These are phyloP conservation scores for Euclidium syriacum DNA, from an alignment of 345 rosid species.

Conservation along the genomic window DNA sequence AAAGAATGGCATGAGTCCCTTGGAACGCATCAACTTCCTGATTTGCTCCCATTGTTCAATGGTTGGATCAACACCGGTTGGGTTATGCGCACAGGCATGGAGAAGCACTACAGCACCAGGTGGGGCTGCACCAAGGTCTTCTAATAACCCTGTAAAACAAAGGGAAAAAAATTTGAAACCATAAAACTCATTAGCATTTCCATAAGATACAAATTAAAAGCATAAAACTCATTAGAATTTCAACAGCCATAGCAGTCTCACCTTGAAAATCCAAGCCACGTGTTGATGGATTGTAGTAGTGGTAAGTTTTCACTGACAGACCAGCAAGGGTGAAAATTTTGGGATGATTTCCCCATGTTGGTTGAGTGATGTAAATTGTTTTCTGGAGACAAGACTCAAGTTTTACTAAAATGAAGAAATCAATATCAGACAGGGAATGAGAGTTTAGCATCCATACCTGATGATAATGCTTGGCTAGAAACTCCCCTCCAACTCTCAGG, in stretches of 20 bases:
- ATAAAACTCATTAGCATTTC: not conserved
- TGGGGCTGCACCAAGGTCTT: slow-evolving; percentile 87
- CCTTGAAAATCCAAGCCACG: slow-evolving; percentile 81
- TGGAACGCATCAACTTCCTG: slow-evolving; percentile 69
- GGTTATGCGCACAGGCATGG: slow-evolving; percentile 99
- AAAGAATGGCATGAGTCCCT: slow-evolving; percentile 79
- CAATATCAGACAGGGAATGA: not conserved
- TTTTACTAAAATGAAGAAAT: not conserved
- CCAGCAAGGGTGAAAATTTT: slow-evolving; percentile 70
- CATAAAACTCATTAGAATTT: not conserved
- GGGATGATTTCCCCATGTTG: slow-evolving; percentile 90
- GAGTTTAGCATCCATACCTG: slow-evolving; percentile 36
- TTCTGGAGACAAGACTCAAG: slow-evolving; percentile 39
- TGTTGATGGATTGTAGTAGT: slow-evolving; percentile 74
- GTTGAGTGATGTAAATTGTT: slow-evolving; percentile 67
- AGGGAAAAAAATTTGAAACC: not conserved
- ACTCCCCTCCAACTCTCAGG: slow-evolving; percentile 83
- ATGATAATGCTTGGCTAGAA: slow-evolving; percentile 73
- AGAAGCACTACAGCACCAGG: slow-evolving; percentile 83
- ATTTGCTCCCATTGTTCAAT: slow-evolving; percentile 86
- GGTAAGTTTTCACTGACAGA: slow-evolving; percentile 64
- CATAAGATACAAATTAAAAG: not conserved
- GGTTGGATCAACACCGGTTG: slow-evolving; percentile 95
- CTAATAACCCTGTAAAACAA: slow-evolving; percentile 55
- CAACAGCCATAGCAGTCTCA: slow-evolving; percentile 3